Evolutionary conservation across 2,329 filamentous ascomycete species (phyloP).

Genomic region (Pseudogymnoascus sp.): DNA sequence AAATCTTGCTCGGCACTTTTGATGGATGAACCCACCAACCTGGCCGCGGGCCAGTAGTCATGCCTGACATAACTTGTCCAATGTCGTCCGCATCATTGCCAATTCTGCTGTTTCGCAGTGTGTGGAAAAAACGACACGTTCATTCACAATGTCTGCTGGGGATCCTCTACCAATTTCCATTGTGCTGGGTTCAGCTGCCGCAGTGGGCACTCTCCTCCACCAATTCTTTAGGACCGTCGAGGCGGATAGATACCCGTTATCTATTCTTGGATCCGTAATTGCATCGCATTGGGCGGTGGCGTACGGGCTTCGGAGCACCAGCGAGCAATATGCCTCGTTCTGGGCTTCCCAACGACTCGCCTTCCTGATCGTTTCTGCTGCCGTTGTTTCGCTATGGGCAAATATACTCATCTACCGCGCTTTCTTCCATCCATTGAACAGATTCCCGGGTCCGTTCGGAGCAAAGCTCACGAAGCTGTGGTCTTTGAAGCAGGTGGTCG

Average conservation of each 20-base stretch:
- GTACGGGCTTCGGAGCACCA: background rate
- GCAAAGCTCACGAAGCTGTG: conserved; percentile 19
- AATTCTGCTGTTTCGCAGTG: background rate
- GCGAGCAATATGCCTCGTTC: background rate
- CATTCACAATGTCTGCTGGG: background rate
- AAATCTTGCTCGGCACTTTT: background rate
- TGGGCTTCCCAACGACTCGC: conserved; percentile 2
- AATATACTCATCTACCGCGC: conserved; percentile 17
- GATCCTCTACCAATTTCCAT: background rate
- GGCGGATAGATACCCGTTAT: conserved; percentile 3
- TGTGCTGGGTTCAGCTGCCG: conserved; percentile 6
- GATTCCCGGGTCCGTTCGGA: conserved; percentile 22
- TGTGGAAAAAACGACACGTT: background rate
- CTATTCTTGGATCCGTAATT: conserved; percentile 1
- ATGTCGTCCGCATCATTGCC: background rate
- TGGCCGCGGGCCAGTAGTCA: background rate
- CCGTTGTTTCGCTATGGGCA: conserved; percentile 1
- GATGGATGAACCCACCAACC: background rate
- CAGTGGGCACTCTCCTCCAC: background rate
- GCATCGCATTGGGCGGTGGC: background rate
- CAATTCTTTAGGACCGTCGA: conserved; percentile 1
- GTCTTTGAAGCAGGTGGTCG: conserved; percentile 12
- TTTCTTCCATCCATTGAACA: conserved; percentile 19
- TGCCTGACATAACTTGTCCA: background rate
- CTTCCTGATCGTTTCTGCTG: background rate